Conservation (phyloP, 306 rosid genomes). For the Herpetospermum pedunculosum region DNA sequence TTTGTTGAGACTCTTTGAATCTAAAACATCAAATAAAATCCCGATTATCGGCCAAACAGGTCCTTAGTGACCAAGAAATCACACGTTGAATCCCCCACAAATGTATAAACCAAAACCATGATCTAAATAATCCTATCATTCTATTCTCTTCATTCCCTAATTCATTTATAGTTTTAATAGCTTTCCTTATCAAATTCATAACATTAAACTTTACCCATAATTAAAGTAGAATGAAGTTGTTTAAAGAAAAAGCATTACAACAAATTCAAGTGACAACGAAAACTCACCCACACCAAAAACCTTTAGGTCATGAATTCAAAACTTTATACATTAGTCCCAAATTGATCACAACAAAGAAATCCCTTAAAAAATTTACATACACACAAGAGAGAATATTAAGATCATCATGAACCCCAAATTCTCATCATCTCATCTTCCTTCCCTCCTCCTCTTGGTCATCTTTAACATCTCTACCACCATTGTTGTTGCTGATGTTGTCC, state of each 20-base stretch:
- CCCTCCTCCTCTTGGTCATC: neutral
- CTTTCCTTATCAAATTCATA: too few species aligned
- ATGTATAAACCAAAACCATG: too few species aligned
- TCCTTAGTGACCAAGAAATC: too few species aligned
- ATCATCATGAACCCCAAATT: neutral
- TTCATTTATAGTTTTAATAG: too few species aligned
- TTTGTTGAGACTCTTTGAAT: too few species aligned
- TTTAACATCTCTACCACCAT: conserved; percentile 1
- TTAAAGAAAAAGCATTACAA: neutral
- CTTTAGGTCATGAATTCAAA: neutral
- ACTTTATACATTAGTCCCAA: neutral
- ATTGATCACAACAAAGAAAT: neutral
- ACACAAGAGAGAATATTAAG: neutral
- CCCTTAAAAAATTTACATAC: neutral
- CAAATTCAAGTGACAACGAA: neutral
- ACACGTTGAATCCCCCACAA: too few species aligned
- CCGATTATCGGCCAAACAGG: too few species aligned
- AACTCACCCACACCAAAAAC: neutral
- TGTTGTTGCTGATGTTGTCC: conserved; percentile 24
- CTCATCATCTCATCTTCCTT: neutral
- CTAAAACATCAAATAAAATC: too few species aligned
- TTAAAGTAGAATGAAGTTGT: conserved; percentile 3
- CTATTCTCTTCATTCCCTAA: too few species aligned
- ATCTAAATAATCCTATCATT: too few species aligned
- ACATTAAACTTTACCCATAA: neutral